Evolutionary conservation across 2,329 filamentous ascomycete species (phyloP).

Genomic region (Aaosphaeria pasadenensis): DNA sequence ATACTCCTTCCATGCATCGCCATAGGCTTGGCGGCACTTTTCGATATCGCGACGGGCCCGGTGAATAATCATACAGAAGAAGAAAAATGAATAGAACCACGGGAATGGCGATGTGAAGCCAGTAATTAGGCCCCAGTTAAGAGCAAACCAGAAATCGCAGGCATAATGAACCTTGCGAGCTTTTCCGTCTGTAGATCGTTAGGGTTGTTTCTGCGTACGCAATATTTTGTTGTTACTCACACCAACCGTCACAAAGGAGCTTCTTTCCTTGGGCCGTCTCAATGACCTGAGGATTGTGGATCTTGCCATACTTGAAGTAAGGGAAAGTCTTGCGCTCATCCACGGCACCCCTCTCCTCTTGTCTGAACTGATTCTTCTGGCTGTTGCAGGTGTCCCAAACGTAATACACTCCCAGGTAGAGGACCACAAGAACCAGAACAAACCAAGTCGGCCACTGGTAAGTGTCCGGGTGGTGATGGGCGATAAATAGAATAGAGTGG

Average conservation of each 20-base stretch:
- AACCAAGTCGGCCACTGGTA: slow-evolving; percentile 74
- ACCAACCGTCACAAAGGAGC: slow-evolving; percentile 78
- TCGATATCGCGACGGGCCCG: slow-evolving; percentile 73
- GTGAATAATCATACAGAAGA: slow-evolving; percentile 75
- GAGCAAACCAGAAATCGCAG: slow-evolving; percentile 74
- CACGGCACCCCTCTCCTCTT: slow-evolving; percentile 68
- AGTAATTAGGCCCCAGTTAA: slow-evolving; percentile 77
- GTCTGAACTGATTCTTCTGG: slow-evolving; percentile 90
- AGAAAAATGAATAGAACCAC: slow-evolving; percentile 87
- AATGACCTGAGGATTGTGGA: slow-evolving; percentile 79
- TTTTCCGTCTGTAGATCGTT: slow-evolving; percentile 53
- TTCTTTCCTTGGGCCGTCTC: slow-evolving; percentile 69
- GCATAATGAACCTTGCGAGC: slow-evolving; percentile 81
- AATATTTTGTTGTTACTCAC: slow-evolving; percentile 6
- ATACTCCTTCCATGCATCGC: slow-evolving; percentile 78
- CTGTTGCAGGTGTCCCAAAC: slow-evolving; percentile 90
- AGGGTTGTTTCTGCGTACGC: slow-evolving; percentile 13
- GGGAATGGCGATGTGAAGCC: slow-evolving; percentile 80
- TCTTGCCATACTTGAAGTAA: slow-evolving; percentile 81
- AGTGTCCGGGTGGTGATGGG: slow-evolving; percentile 73
- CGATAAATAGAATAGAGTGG: slow-evolving; percentile 87
- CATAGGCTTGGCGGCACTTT: slow-evolving; percentile 74
- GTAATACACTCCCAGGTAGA: slow-evolving; percentile 84
- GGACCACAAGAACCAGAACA: slow-evolving; percentile 61
- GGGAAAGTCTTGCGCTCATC: slow-evolving; percentile 78